Evolutionary conservation across 1,139 yeast genomes (phyloP).

Genomic region (Nakaseomyces uthaithaninus): DNA sequence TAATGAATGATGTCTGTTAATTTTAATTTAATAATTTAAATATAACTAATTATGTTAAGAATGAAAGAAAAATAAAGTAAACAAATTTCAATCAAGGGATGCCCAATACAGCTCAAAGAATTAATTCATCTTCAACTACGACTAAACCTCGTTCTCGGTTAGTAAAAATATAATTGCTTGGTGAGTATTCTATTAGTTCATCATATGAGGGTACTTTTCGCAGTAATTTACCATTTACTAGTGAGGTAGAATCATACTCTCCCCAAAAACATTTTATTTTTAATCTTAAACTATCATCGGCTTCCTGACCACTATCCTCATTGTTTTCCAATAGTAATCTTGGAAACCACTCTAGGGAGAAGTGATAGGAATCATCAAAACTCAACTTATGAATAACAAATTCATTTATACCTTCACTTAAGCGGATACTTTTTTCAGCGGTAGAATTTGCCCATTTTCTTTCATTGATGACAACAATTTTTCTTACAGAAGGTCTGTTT

Average conservation of each 20-base stretch:
- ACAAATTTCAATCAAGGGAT: no score
- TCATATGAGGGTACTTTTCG: conserved; percentile 59
- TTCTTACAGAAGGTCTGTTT: conserved; percentile 50
- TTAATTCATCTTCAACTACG: conserved; percentile 34
- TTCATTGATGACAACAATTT: conserved; percentile 45
- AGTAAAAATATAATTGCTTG: conserved; percentile 55
- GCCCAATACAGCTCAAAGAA: no score
- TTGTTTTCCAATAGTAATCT: conserved; percentile 39
- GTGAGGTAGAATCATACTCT: conserved; percentile 45
- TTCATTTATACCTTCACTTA: conserved; percentile 52
- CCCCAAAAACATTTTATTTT: conserved; percentile 66
- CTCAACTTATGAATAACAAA: conserved; percentile 56
- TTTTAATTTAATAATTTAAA: not conserved
- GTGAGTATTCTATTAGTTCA: conserved; percentile 59
- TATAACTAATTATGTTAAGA: not conserved
- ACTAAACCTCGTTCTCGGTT: conserved; percentile 63
- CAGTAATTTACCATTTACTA: conserved; percentile 32
- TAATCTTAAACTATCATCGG: conserved; percentile 41
- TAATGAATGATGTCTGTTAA: not conserved
- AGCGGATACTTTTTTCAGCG: conserved; percentile 39
- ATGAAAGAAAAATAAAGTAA: no score
- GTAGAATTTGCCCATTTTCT: conserved; percentile 12
- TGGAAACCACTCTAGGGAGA: conserved; percentile 77
- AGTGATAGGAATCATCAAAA: conserved; percentile 48
- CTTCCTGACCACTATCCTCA: conserved; percentile 42